Evolutionary conservation across 2,329 filamentous ascomycete species (phyloP).

Genomic region (Aquanectria penicillioides): DNA sequence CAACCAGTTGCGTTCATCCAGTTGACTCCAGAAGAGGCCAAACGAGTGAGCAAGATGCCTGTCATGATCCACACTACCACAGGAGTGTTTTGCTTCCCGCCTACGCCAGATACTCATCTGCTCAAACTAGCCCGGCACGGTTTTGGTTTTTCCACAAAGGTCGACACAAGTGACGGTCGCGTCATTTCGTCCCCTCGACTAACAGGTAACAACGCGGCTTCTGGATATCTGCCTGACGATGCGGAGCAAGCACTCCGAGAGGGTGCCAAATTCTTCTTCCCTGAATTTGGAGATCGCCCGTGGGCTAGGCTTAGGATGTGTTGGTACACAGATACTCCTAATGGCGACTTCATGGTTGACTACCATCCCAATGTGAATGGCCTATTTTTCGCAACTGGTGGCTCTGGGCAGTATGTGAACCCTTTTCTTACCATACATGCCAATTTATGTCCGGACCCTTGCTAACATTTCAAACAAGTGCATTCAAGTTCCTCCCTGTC

Average conservation of each 20-base stretch:
- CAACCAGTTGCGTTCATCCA: conserved; percentile 73
- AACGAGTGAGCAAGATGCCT: conserved; percentile 62
- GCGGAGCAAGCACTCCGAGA: conserved; percentile 60
- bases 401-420: conserved; percentile 24
- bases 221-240: conserved; percentile 58
- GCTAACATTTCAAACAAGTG: conserved; percentile 10
- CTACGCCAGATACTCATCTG: conserved; percentile 54
- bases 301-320: conserved; percentile 21
- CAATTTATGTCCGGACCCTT: background rate
- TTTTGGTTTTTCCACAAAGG: conserved; percentile 59
- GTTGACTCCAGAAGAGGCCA: conserved; percentile 67
- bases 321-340: conserved; percentile 30
- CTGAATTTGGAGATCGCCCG: conserved; percentile 49
- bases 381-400: conserved; percentile 28
- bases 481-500: conserved; percentile 33
- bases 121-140: conserved; percentile 70
- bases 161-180: conserved; percentile 23
- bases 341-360: conserved; percentile 27
- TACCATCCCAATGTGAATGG: conserved; percentile 19
- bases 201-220: conserved; percentile 46
- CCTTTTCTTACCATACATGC: no score
- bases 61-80: conserved; percentile 64
- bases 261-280: conserved; percentile 62
- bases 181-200: conserved; percentile 44
- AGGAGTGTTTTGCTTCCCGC: conserved; percentile 65